Base-by-base conservation (phyloP, 768 basidiomycete species). In the Tephrocybe sp. region DNA sequence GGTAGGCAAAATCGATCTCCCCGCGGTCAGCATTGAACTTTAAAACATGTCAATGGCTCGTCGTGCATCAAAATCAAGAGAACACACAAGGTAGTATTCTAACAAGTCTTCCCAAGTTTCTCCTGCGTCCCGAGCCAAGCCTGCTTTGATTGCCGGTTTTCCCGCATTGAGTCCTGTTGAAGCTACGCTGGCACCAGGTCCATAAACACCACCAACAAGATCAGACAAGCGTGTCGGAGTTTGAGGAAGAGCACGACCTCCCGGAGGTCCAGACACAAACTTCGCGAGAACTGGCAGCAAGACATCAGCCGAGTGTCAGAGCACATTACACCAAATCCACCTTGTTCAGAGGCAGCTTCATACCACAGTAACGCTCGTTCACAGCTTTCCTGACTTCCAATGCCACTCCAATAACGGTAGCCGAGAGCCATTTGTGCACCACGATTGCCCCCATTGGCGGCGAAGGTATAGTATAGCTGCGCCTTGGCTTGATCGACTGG, bases 21-120 rank as follows among this genome's bases (percentile, higher is more conserved):
- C 92, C 92, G 22, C 93, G 84, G 59, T 98, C 93, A 5, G 96
- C 92, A 43, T 98, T 97, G 69, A 96, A 99, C 88, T 96, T 54
- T 18, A 55, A 39, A 46, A 52, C 41, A 57, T 30, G 49, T 24
- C 30, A 35, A 5, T 51, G 31, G 51, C 35, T n/a, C 7, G 9
- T 31, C 19, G 13, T 2, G 16, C 11, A 13, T 18, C 15, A 9
- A 9, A 15, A 13, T 39, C 24, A 24, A 31, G 40, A 13, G n/a
- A 25, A 66, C 77, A 25, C 57, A 92, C 92, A 59, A 89, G 76
- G 60, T 95, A 96, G 64, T 93, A 96, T 65, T 97, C 92, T 25
- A 97, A 73, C 41, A 96, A 81, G 61, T 97, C 91, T 53, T 89
- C 85, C 89, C 93, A 94, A 12, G 91, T 95, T 65, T 97, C 95